phyloP scores from a whole-genome alignment of 2,329 filamentous ascomycete genomes.

The Aspergillus sp. region DNA sequence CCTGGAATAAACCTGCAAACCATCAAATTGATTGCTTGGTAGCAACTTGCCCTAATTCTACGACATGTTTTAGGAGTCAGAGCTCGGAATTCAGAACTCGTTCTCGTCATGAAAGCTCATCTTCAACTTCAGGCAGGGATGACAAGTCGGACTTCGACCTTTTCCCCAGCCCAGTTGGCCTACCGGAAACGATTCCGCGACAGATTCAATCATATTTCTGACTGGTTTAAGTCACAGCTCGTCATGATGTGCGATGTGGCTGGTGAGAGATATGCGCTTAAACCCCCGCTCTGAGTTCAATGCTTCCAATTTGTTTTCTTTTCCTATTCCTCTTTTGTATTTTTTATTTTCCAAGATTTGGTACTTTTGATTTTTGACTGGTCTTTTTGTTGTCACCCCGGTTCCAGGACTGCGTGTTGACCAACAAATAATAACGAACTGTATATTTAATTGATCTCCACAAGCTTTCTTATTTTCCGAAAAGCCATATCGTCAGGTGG shows the following conservation, averaged over 20 bases:
- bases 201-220: slow-evolving; percentile 11
- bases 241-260: slow-evolving; percentile 6
- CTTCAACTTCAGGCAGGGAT: slow-evolving; percentile 7
- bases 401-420: background rate
- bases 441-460: background rate
- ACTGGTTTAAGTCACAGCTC: slow-evolving; percentile 13
- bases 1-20: background rate
- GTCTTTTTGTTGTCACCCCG: slow-evolving; percentile 14
- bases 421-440: background rate
- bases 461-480: slow-evolving; percentile 11
- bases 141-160: slow-evolving; percentile 16
- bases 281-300: background rate
- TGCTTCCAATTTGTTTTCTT: background rate
- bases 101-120: background rate
- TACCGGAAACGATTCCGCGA: slow-evolving; percentile 23
- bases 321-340: background rate
- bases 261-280: background rate
- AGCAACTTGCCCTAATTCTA: background rate
- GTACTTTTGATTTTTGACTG: slow-evolving; percentile 24
- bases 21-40: background rate
- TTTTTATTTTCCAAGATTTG: slow-evolving; percentile 1
- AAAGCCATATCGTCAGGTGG: slow-evolving; percentile 2
- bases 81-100: background rate
- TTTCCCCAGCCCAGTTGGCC: slow-evolving; percentile 19
- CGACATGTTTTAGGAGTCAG: background rate